Percentiles rank a stretch among this genome's conserved stretches.
Conservation (phyloP, 2,329 filamentous ascomycete genomes). For the Sporothrix protearum region DNA sequence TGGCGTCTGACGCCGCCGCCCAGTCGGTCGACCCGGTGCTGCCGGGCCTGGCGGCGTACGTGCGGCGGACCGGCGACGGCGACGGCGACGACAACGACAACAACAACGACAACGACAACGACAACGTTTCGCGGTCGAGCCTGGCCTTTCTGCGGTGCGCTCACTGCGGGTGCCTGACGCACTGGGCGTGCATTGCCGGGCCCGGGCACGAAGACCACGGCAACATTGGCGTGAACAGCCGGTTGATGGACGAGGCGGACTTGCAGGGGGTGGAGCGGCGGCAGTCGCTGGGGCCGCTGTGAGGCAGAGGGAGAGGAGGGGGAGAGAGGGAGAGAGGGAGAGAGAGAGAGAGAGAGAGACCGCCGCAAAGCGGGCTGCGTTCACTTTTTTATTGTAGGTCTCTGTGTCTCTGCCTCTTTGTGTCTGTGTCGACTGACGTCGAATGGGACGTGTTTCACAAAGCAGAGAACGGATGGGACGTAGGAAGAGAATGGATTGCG, state of each 20-base stretch:
- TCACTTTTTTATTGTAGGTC: too few relatives aligned
- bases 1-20: conserved; percentile 17
- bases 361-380: too few relatives aligned
- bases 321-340: too few relatives aligned
- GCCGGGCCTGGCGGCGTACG: conserved; percentile 3
- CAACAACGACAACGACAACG: not conserved
- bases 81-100: too few relatives aligned
- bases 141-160: conserved; percentile 13
- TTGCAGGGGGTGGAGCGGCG: not conserved
- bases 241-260: not conserved
- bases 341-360: too few relatives aligned
- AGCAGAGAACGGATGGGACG: too few relatives aligned
- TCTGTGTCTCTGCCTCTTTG: too few relatives aligned
- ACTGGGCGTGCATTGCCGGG: not conserved
- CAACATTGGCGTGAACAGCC: conserved; percentile 12
- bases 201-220: not conserved
- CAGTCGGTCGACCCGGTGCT: not conserved
- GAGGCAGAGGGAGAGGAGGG: not conserved
- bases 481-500: too few relatives aligned
- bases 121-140: not conserved
- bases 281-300: not conserved
- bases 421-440: too few relatives aligned
- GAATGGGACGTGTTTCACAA: too few relatives aligned
- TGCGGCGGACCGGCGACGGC: too few relatives aligned
- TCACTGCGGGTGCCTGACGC: conserved; percentile 26